A percentile compares a stretch with the other conserved stretches of the same genome.
These are phyloP conservation scores for Litsea cubeba DNA, from an alignment of 164 flowering plant genomes.

Conservation along the genomic window DNA sequence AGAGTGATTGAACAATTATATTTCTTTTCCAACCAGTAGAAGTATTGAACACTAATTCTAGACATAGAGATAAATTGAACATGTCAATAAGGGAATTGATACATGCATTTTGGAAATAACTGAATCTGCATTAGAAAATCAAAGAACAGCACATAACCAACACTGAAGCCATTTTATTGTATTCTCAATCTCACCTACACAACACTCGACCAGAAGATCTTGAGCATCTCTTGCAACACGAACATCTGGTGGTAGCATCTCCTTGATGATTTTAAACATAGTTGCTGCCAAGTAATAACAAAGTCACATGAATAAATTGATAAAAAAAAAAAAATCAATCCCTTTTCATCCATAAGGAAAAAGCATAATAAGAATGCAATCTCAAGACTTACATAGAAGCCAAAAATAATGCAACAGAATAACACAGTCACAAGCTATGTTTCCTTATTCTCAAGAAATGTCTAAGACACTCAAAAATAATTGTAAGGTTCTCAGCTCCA, in stretches of 20 bases:
- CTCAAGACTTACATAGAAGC: not conserved
- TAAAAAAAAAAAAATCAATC: not conserved
- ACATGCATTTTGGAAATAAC: not conserved
- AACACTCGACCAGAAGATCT: constrained; percentile 95
- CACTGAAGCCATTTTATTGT: not conserved
- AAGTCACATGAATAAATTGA: constrained; percentile 1
- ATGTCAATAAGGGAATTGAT: not conserved
- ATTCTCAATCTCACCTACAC: constrained; percentile 67
- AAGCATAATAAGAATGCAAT: not conserved
- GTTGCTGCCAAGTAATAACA: constrained; percentile 59
- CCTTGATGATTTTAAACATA: constrained; percentile 96
- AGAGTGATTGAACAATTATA: too few species aligned
- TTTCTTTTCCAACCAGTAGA: not conserved
- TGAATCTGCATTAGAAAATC: not conserved
- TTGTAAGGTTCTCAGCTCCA: too few species aligned
- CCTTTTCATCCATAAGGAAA: not conserved
- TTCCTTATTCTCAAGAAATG: too few species aligned
- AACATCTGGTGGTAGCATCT: constrained; percentile 99
- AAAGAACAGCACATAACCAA: too few species aligned
- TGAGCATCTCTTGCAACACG: constrained; percentile 99
- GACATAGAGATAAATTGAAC: not conserved
- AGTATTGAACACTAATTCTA: not conserved
- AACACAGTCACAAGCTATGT: not conserved
- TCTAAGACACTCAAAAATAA: too few species aligned
- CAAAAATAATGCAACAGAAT: not conserved